These are phyloP conservation scores for Neobulgaria alba DNA, from an alignment of 2,329 filamentous ascomycete species.

Conservation along the genomic window DNA sequence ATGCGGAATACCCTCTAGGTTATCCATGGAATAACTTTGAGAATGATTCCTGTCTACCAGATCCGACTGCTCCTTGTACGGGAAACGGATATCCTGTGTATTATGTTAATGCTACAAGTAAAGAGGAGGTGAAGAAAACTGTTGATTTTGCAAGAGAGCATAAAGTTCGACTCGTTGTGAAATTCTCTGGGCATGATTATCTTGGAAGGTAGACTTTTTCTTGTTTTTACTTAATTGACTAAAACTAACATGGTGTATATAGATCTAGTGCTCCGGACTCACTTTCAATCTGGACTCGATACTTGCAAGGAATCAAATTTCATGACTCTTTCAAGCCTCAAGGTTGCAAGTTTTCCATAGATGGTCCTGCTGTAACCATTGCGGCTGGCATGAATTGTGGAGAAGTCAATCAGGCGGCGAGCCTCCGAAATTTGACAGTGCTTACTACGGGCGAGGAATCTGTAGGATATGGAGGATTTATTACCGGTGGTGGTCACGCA, in stretches of 20 bases:
- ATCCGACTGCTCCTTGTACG: constrained; percentile 18
- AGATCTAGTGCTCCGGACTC: constrained; percentile 5
- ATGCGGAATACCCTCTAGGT: constrained; percentile 29
- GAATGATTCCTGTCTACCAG: constrained; percentile 30
- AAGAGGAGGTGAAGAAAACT: constrained; percentile 23
- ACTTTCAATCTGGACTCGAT: constrained; percentile 13
- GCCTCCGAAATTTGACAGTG: not conserved
- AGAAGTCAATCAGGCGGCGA: not conserved
- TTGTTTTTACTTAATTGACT: not conserved
- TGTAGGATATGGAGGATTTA: constrained; percentile 5
- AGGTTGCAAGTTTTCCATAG: not conserved
- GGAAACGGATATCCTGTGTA: constrained; percentile 25
- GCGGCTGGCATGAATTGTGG: not conserved
- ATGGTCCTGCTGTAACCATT: not conserved
- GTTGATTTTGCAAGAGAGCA: constrained; percentile 19
- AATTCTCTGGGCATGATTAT: constrained; percentile 9
- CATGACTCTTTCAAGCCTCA: constrained; percentile 3
- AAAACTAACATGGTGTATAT: not conserved
- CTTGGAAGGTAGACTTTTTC: not conserved
- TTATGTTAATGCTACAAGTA: constrained; percentile 27
- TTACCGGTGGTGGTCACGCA: constrained; percentile 8
- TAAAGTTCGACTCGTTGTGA: constrained; percentile 9
- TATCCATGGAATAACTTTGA: constrained; percentile 22
- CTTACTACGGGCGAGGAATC: not conserved
- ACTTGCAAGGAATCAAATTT: constrained; percentile 4